Evolutionary conservation across 345 rosid species (phyloP).

Genomic region (Lagerstroemia speciosa): DNA sequence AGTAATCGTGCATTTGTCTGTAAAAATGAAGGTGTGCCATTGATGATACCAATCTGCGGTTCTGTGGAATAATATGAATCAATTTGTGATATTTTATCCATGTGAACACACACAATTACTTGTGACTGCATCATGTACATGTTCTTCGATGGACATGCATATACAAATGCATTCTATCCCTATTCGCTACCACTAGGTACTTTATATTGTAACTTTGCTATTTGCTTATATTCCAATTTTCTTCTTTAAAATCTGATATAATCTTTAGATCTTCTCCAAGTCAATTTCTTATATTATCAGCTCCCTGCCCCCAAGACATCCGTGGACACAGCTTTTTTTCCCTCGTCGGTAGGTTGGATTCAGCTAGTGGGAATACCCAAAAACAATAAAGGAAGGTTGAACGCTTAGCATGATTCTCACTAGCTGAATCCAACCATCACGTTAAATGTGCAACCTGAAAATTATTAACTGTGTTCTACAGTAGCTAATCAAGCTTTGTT

Average conservation of each 20-base stretch:
- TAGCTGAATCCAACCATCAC: too few relatives aligned
- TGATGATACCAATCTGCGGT: conserved; percentile 1
- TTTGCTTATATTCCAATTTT: neutral
- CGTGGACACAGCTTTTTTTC: neutral
- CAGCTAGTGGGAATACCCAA: neutral
- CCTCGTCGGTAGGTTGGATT: neutral
- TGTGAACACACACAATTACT: neutral
- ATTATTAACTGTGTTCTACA: neutral
- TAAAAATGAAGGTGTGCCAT: conserved; percentile 44
- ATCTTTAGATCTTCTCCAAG: too few relatives aligned
- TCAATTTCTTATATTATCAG: too few relatives aligned
- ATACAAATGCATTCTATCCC: neutral
- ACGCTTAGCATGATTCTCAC: too few relatives aligned
- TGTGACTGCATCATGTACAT: too few relatives aligned
- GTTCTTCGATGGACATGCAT: neutral
- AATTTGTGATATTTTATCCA: neutral
- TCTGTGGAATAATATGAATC: too few relatives aligned
- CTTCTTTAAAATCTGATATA: neutral
- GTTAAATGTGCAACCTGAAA: neutral
- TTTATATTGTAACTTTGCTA: neutral
- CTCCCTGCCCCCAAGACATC: neutral
- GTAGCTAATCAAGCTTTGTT: conserved; percentile 8
- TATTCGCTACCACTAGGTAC: too few relatives aligned
- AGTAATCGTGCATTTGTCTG: conserved; percentile 22
- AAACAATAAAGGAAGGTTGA: too few relatives aligned